These are phyloP conservation scores for Apiotrichum montevideense DNA, from an alignment of 1,284 basidiomycete species.

Conservation along the genomic window DNA sequence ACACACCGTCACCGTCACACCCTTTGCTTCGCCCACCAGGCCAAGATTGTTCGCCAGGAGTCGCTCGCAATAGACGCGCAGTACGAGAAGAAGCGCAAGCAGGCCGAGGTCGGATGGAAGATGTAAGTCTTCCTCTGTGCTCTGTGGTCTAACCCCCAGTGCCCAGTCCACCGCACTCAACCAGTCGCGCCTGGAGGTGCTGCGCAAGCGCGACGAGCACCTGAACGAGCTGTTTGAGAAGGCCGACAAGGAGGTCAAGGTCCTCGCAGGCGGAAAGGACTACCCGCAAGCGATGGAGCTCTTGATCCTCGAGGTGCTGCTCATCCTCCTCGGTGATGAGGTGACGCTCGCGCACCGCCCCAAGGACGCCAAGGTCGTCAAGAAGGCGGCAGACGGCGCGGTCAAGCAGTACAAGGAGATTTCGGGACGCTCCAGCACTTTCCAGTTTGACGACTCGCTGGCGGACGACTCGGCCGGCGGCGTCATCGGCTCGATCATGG, in stretches of 20 bases:
- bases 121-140: constrained; percentile 58
- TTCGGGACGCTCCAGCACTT: constrained; percentile 62
- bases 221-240: constrained; percentile 73
- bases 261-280: constrained; percentile 63
- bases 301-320: constrained; percentile 69
- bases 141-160: constrained; percentile 49
- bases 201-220: constrained; percentile 87
- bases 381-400: constrained; percentile 32
- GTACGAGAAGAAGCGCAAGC: constrained; percentile 90
- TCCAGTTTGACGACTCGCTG: constrained; percentile 62
- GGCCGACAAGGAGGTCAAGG: constrained; percentile 60
- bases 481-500: constrained; percentile 65
- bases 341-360: constrained; percentile 39
- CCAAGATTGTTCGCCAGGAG: constrained; percentile 91
- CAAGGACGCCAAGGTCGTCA: constrained; percentile 37
- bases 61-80: constrained; percentile 83
- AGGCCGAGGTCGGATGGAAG: constrained; percentile 85
- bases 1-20: too few species aligned
- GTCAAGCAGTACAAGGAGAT: constrained; percentile 42
- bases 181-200: constrained; percentile 83
- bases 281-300: constrained; percentile 74
- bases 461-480: constrained; percentile 77
- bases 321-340: constrained; percentile 65
- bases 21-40: constrained; percentile 51
- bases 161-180: constrained; percentile 94